Percentiles rank a stretch among this genome's conserved stretches.
These are phyloP conservation scores for Alliaria petiolata DNA, from an alignment of 345 rosid species.

Conservation along the genomic window DNA sequence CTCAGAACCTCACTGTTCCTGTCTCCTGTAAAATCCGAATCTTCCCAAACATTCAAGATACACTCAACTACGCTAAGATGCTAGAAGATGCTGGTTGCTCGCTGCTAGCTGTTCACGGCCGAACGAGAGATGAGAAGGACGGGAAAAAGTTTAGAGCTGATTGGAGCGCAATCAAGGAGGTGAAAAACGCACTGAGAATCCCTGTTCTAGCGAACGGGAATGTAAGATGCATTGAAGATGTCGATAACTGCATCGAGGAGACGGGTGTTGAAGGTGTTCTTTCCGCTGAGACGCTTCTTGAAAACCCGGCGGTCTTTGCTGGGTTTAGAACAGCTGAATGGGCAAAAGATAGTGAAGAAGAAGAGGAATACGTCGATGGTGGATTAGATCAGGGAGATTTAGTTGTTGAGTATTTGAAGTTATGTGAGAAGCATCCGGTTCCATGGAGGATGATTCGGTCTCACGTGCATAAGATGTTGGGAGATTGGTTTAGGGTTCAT, in stretches of 20 bases:
- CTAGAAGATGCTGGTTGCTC: slow-evolving; percentile 96
- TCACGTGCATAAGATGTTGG: slow-evolving; percentile 85
- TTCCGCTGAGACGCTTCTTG: slow-evolving; percentile 93
- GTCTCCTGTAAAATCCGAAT: slow-evolving; percentile 91
- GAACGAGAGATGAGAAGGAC: slow-evolving; percentile 86
- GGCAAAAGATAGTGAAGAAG: slow-evolving; percentile 44
- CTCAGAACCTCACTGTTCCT: slow-evolving; percentile 56
- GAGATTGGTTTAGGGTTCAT: slow-evolving; percentile 79
- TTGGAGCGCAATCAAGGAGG: slow-evolving; percentile 83
- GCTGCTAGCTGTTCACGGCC: slow-evolving; percentile 84
- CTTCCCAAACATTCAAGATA: slow-evolving; percentile 70
- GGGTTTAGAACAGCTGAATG: slow-evolving; percentile 78
- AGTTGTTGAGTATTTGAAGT: slow-evolving; percentile 66
- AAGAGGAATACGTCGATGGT: slow-evolving; percentile 39
- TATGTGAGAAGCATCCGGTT: slow-evolving; percentile 85
- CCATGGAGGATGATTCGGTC: slow-evolving; percentile 94
- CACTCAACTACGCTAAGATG: slow-evolving; percentile 81
- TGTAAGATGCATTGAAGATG: slow-evolving; percentile 80
- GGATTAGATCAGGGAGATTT: slow-evolving; percentile 74
- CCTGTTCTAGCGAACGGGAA: slow-evolving; percentile 97
- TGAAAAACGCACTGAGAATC: slow-evolving; percentile 59
- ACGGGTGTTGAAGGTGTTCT: slow-evolving; percentile 90
- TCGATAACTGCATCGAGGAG: slow-evolving; percentile 53
- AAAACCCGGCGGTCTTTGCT: slow-evolving; percentile 86
- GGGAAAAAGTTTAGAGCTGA: slow-evolving; percentile 78